Evolutionary conservation across 2,329 filamentous ascomycete genomes (phyloP).

Genomic region (Claviceps digitariae): DNA sequence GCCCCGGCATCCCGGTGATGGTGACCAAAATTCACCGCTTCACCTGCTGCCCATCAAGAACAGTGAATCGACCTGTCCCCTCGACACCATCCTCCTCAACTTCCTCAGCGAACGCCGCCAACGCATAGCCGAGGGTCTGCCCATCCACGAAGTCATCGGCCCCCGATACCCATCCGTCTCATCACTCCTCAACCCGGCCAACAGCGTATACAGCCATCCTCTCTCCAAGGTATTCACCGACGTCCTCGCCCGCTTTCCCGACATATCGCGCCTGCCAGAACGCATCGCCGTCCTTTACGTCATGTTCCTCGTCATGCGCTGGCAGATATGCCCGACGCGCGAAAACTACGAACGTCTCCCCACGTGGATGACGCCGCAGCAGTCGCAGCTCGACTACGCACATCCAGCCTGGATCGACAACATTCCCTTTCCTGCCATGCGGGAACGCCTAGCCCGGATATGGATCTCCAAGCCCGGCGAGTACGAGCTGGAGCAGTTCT

Average conservation of each 20-base stretch:
- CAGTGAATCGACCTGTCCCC: constrained; percentile 54
- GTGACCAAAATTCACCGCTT: constrained; percentile 7
- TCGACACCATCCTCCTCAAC: constrained; percentile 68
- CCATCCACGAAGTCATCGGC: constrained; percentile 53
- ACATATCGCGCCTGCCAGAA: constrained; percentile 65
- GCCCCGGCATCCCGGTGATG: neutral
- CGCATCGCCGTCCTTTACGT: constrained; percentile 69
- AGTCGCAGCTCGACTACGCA: constrained; percentile 48
- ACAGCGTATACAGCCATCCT: constrained; percentile 52
- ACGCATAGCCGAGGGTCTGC: constrained; percentile 50
- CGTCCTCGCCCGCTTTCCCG: constrained; percentile 71
- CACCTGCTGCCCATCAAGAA: constrained; percentile 38
- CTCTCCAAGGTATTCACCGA: constrained; percentile 77
- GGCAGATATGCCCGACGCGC: constrained; percentile 66
- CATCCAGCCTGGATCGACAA: constrained; percentile 79
- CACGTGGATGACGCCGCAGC: constrained; percentile 53
- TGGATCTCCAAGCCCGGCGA: constrained; percentile 32
- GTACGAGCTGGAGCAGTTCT: constrained; percentile 67
- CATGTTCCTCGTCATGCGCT: constrained; percentile 80
- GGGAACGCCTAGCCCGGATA: constrained; percentile 46
- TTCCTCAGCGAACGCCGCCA: constrained; percentile 59
- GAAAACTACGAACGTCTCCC: constrained; percentile 72
- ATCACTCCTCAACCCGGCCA: constrained; percentile 60
- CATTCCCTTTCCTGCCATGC: constrained; percentile 65
- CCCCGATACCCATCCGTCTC: constrained; percentile 70